These are phyloP conservation scores for Henckelia pumila DNA, from an alignment of 257 asterid species.

Conservation along the genomic window DNA sequence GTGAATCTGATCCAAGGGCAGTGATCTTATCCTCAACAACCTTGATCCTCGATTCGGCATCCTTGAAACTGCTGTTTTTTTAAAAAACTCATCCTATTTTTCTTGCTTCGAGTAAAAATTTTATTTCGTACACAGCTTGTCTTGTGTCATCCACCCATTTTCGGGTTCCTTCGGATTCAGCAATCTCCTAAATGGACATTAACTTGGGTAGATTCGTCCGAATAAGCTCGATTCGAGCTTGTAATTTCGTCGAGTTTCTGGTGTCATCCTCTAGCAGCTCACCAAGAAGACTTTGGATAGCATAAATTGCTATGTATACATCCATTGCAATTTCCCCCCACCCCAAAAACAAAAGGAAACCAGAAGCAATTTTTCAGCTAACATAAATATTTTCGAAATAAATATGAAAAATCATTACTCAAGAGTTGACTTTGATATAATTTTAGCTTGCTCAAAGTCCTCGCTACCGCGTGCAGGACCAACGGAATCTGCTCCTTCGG, in stretches of 20 bases:
- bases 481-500: too few relatives aligned
- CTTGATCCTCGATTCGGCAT: slow-evolving; percentile 32
- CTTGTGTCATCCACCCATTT: slow-evolving; percentile 50
- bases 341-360: too few relatives aligned
- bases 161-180: slow-evolving; percentile 40
- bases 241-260: slow-evolving; percentile 25
- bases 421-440: background rate
- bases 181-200: slow-evolving; percentile 43
- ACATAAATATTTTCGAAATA: too few relatives aligned
- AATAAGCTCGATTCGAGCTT: slow-evolving; percentile 34
- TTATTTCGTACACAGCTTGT: slow-evolving; percentile 44
- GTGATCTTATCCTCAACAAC: slow-evolving; percentile 41
- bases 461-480: too few relatives aligned
- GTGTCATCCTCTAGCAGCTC: slow-evolving; percentile 31
- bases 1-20: slow-evolving; percentile 38
- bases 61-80: slow-evolving; percentile 23
- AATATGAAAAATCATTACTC: background rate
- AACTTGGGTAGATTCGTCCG: slow-evolving; percentile 41
- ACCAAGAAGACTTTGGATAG: slow-evolving; percentile 29
- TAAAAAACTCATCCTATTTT: slow-evolving; percentile 22
- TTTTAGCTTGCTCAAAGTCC: too few relatives aligned
- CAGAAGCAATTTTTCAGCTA: background rate
- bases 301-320: slow-evolving; percentile 33
- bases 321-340: slow-evolving; percentile 35
- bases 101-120: slow-evolving; percentile 31